Conservation (phyloP, 345 rosid species). For the Brassica rapa region DNA sequence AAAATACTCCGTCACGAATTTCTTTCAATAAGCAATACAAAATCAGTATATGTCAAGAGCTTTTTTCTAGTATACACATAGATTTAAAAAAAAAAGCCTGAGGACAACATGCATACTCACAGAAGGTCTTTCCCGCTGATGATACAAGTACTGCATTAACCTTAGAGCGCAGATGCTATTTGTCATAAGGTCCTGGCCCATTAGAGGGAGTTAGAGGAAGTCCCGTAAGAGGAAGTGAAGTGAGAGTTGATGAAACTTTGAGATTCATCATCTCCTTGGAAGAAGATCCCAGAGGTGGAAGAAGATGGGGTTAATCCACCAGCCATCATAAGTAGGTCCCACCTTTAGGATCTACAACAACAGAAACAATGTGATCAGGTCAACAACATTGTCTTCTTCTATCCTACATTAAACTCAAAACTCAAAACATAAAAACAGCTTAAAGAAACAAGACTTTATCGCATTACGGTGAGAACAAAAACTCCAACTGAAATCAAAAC, state of each 20-base stretch:
- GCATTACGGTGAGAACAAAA: too few relatives aligned
- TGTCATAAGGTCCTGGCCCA: conserved; percentile 70
- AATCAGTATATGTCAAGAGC: conserved; percentile 7
- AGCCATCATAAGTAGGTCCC: conserved; percentile 38
- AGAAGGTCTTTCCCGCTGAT: conserved; percentile 81
- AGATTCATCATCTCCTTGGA: conserved; percentile 87
- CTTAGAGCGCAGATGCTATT: conserved; percentile 91
- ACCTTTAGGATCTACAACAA: conserved; percentile 1
- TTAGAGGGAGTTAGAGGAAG: conserved; percentile 68
- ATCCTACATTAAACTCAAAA: too few relatives aligned
- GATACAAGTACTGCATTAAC: conserved; percentile 93
- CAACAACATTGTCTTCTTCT: too few relatives aligned
- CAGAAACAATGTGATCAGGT: too few relatives aligned
- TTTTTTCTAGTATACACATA: neutral
- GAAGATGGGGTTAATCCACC: conserved; percentile 87
- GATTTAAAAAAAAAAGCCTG: too few relatives aligned
- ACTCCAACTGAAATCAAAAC: too few relatives aligned
- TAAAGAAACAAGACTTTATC: too few relatives aligned
- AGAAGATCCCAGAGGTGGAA: conserved; percentile 90
- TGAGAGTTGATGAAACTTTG: conserved; percentile 79
- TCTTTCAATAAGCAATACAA: conserved; percentile 86
- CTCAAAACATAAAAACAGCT: too few relatives aligned
- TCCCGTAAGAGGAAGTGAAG: conserved; percentile 77
- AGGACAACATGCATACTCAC: conserved; percentile 47
- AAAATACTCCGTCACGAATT: conserved; percentile 87